A percentile compares a stretch with the other conserved stretches of the same genome.
These are phyloP conservation scores for Lathyrus sativus DNA, from an alignment of 306 rosid genomes.

Conservation along the genomic window DNA sequence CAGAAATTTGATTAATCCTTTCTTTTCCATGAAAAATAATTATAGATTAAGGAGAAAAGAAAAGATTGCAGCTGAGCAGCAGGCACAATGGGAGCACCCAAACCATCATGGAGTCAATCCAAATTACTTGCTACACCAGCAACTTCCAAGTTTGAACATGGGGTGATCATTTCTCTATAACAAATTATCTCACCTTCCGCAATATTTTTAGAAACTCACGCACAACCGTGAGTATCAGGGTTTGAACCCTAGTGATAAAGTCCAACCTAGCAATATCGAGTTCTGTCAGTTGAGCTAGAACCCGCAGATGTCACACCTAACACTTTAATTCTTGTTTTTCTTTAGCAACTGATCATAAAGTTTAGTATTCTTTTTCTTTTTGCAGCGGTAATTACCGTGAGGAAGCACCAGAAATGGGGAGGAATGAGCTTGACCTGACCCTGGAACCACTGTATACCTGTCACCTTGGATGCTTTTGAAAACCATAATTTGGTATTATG, in stretches of 20 bases:
- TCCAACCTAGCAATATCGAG: too few species aligned
- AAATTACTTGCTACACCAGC: conserved; percentile 49
- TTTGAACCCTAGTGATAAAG: too few species aligned
- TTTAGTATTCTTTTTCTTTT: background rate
- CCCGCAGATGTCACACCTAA: too few species aligned
- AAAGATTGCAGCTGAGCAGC: conserved; percentile 48
- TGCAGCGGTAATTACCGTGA: conserved; percentile 61
- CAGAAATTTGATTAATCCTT: background rate
- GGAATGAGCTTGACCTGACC: conserved; percentile 73
- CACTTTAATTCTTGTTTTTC: background rate
- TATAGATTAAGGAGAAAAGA: conserved; percentile 83
- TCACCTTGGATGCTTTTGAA: conserved; percentile 66
- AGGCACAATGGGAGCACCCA: conserved; percentile 70
- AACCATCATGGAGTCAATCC: conserved; percentile 51
- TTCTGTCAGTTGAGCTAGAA: too few species aligned
- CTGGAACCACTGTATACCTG: conserved; percentile 68
- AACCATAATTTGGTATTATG: background rate
- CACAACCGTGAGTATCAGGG: too few species aligned
- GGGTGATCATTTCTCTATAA: conserved; percentile 44
- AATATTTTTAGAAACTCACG: too few species aligned
- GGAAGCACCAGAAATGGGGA: conserved; percentile 52
- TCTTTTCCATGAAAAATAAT: background rate
- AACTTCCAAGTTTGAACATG: conserved; percentile 64
- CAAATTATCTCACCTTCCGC: too few species aligned
- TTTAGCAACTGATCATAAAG: background rate